phyloP scores from a whole-genome alignment of 352 stramenopile genomes.

The Phytophthora citricola region DNA sequence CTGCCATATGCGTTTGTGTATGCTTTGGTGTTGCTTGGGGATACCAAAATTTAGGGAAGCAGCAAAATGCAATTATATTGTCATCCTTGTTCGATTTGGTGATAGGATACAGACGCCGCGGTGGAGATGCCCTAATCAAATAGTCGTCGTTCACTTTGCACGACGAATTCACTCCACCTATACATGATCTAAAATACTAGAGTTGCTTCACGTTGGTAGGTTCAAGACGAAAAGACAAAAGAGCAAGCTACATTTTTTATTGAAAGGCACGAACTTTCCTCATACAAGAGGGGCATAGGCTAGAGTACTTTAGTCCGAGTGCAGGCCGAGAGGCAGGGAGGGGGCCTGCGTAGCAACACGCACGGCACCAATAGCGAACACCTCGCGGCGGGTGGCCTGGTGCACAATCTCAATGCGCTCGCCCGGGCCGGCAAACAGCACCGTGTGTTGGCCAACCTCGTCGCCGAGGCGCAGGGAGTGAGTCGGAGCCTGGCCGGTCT shows the following conservation, averaged over 20 bases:
- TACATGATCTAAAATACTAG: too few species aligned
- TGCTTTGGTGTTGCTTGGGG: too few species aligned
- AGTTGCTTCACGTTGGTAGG: too few species aligned
- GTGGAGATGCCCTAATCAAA: too few species aligned
- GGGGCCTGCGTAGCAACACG: conserved; percentile 65
- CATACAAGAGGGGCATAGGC: conserved; percentile 22
- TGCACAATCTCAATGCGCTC: conserved; percentile 89
- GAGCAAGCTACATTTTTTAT: conserved; percentile 29
- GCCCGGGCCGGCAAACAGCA: conserved; percentile 78
- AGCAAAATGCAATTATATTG: too few species aligned
- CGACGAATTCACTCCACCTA: too few species aligned
- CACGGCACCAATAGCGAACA: conserved; percentile 84
- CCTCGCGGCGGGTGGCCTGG: conserved; percentile 77
- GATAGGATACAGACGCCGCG: too few species aligned
- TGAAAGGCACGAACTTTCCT: conserved; percentile 27
- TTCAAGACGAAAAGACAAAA: neutral
- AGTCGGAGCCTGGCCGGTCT: conserved; percentile 52
- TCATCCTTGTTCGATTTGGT: too few species aligned
- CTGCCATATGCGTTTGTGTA: too few species aligned
- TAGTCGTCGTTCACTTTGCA: too few species aligned
- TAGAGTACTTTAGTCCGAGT: conserved; percentile 66
- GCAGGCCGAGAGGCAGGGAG: conserved; percentile 56
- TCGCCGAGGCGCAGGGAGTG: conserved; percentile 82
- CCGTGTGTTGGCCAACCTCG: conserved; percentile 85
- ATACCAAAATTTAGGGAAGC: too few species aligned